Base-by-base conservation (phyloP, 225 moss, liverwort and hornwort genomes). In the Marchantia paleacea region DNA sequence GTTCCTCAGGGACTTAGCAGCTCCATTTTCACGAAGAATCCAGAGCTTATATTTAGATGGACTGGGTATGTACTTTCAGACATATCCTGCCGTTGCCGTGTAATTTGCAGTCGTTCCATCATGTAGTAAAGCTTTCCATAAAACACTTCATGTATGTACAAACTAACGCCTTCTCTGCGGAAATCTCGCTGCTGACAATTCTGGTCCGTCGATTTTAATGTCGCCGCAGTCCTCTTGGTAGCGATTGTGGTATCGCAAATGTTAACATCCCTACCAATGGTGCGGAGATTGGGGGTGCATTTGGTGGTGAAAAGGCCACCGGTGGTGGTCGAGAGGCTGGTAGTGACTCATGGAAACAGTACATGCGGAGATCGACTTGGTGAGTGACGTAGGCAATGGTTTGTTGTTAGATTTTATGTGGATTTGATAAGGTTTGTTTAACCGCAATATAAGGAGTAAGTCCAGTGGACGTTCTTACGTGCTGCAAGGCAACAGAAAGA, bases 301-400 rank as follows among this genome's bases (percentile, higher is more conserved):
- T 94, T 73, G 96, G 94, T 73, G 94, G 96, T 78, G 94, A 94
- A 79, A 94, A 97, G 83, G 93, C 92, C 31, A 97, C 96, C 26
- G 94, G 96, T 8, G 96, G 96, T 53, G 96, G 96, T 66, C 91
- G 94, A 79, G 94, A 97, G 87, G 94, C 93, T 55, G 94, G 94
- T 47, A 94, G 96, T 85, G 93, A 97, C 83, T 97, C 93, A 0
- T 94, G 96, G 96, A 97, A 97, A 85, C 93, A 92, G 75, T 94
- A 94, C 86, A 97, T 97, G 96, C 89, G 90, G 80, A 89, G 93
- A 73, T 87, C 94, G 52, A 94, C 96, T 55, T 93, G 96, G 96
- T 94, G 76, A 86, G 86, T 25, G 58, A 29, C 50, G 9, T 19
- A 48, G 19, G 4, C 6, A 1, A 11, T 52, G 52, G 22, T 52